Percentiles rank a stretch among this genome's conserved stretches.
These are phyloP conservation scores for Ustilago lituana DNA, from an alignment of 1,284 basidiomycete species.

Conservation along the genomic window DNA sequence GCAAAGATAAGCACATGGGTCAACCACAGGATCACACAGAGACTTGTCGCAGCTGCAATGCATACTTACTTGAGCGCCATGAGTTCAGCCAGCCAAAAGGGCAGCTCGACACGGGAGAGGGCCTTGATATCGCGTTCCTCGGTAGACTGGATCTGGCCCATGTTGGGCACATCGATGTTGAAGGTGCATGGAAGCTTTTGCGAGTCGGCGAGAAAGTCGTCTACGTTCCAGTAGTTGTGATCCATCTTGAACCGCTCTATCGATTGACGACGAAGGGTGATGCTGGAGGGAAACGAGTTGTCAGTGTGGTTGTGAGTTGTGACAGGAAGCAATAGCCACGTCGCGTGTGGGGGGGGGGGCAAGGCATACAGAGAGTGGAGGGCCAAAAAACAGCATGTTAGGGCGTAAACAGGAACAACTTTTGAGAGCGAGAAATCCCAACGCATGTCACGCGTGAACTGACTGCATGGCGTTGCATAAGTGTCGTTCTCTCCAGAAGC, in stretches of 20 bases:
- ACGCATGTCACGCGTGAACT: background rate
- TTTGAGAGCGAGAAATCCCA: too few relatives aligned
- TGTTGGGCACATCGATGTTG: slow-evolving; percentile 60
- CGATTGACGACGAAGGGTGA: background rate
- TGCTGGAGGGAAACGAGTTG: too few relatives aligned
- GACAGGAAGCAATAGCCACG: background rate
- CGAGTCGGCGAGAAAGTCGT: slow-evolving; percentile 59
- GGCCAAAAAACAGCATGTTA: too few relatives aligned
- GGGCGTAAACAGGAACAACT: background rate
- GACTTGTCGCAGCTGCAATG: too few relatives aligned
- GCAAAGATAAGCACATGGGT: too few relatives aligned
- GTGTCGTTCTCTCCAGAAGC: slow-evolving; percentile 3
- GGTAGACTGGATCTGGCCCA: slow-evolving; percentile 59
- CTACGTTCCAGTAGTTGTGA: slow-evolving; percentile 62
- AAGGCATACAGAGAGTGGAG: too few relatives aligned
- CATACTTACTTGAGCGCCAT: slow-evolving; percentile 60
- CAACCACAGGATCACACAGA: too few relatives aligned
- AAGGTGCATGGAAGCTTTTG: slow-evolving; percentile 61
- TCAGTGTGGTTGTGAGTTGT: too few relatives aligned
- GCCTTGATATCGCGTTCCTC: slow-evolving; percentile 58
- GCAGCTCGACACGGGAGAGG: slow-evolving; percentile 59
- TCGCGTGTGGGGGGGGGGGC: too few relatives aligned
- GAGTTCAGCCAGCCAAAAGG: slow-evolving; percentile 64
- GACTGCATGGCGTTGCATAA: background rate
- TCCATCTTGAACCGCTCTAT: slow-evolving; percentile 59